Evolutionary conservation across 2,329 filamentous ascomycete genomes (phyloP).

Genomic region (Botrytis paeoniae): DNA sequence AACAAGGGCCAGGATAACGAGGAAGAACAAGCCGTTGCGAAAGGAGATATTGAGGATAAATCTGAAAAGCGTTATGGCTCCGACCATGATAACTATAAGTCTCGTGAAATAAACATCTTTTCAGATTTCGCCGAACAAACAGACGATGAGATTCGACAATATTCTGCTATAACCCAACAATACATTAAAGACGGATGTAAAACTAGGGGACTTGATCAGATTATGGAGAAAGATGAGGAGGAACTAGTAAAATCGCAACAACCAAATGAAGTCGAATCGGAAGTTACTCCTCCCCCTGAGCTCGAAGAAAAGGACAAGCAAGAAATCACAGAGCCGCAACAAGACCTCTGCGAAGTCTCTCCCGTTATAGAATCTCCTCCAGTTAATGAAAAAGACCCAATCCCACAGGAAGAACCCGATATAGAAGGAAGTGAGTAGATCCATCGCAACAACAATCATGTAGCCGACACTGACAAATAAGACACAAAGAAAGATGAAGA

Average conservation of each 20-base stretch:
- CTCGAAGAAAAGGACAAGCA: background rate
- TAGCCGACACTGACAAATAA: too few relatives aligned
- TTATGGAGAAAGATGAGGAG: background rate
- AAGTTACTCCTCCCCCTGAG: fast-evolving
- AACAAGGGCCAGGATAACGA: background rate
- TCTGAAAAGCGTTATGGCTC: too few relatives aligned
- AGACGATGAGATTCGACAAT: background rate
- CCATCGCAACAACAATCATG: too few relatives aligned
- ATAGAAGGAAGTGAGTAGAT: background rate
- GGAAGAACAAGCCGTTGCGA: background rate
- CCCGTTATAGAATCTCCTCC: background rate
- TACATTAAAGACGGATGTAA: background rate
- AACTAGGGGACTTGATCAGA: background rate
- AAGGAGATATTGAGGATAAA: background rate
- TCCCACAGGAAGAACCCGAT: background rate
- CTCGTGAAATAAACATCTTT: background rate
- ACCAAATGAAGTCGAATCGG: fast-evolving
- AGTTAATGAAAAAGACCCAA: background rate
- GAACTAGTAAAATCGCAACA: background rate
- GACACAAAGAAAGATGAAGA: background rate
- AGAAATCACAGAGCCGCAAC: background rate
- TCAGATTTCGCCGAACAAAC: background rate
- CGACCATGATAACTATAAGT: fast-evolving
- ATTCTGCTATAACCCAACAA: background rate
- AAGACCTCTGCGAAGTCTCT: too few relatives aligned